Evolutionary conservation across 169 alveolate genomes (phyloP), one percentile per base, ranked within the genome.

Genomic region (Plasmodium reichenowi): DNA sequence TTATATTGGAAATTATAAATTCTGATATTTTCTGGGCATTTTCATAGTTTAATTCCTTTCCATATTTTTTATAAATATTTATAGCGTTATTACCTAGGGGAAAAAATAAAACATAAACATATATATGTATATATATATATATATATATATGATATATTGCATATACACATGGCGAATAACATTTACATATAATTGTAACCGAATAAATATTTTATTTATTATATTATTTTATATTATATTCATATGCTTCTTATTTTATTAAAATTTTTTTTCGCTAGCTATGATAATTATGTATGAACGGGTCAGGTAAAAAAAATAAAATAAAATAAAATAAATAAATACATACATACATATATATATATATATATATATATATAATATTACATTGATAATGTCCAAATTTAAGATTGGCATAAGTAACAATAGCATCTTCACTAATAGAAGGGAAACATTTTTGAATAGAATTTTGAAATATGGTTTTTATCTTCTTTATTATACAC

Each of bases 11-110:
- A 54, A 93, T 95, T 54, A 95, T 93, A 45, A 92, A 72, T 76
- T 74, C 93, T 22, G 96, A 96, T 63, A 94, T 50, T 32, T 95
- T 96, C 52, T 92, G 91, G 24, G 96, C 96, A 72, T 94, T 93
- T 48, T 90, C 94, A 2, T 94, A 88, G 15, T 91, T 76, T 60
- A 93, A 62, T 29, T 73, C 62, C 20, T 87, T 89, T 54, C 94
- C 94, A 52, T 94, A 72, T 29, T 72, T 72, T 67, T 95, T 95
- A 91, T 78, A 95, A 17, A 94, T 93, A 26, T 88, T 72, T 83
- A 94, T 74, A 22, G 96, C 96, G 45, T 95, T 95, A 74, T 94
- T 95, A 89, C 95, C 96, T 92, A 47, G 24, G 22, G 17, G 43
- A 17, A 13, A 26, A 20, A 43, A 56, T 20, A 67, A 54, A 20